A percentile compares a stretch with the other conserved stretches of the same genome.
These are phyloP conservation scores for Gomphus bonarii DNA, from an alignment of 1,284 basidiomycete species.

Conservation along the genomic window DNA sequence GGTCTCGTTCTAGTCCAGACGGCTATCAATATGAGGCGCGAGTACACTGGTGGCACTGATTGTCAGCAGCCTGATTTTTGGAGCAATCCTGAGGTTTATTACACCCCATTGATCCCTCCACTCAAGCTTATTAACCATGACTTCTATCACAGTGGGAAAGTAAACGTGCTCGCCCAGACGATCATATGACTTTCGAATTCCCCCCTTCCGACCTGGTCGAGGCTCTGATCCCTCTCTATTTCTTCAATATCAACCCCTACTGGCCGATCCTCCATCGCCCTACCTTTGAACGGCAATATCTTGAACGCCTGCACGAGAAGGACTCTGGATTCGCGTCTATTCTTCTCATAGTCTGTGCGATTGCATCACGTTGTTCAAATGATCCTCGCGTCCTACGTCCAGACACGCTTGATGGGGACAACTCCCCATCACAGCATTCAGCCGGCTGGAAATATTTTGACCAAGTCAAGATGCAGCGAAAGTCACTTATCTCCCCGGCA, in stretches of 20 bases:
- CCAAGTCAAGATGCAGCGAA: constrained; percentile 45
- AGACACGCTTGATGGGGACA: constrained; percentile 16
- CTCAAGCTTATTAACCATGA: not conserved
- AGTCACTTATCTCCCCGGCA: constrained; percentile 41
- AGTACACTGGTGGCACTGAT: constrained; percentile 31
- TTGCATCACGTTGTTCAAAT: constrained; percentile 58
- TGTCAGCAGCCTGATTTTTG: constrained; percentile 21
- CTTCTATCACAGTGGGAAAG: constrained; percentile 1
- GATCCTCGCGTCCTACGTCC: constrained; percentile 42
- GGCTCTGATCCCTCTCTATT: constrained; percentile 60
- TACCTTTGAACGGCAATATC: constrained; percentile 56
- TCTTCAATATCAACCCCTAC: constrained; percentile 47
- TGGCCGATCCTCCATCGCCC: constrained; percentile 71
- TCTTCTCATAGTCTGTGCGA: constrained; percentile 66
- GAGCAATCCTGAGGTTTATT: constrained; percentile 12
- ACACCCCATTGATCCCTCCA: not conserved
- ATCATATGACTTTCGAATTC: constrained; percentile 30
- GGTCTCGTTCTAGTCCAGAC: constrained; percentile 54
- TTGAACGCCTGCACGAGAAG: constrained; percentile 44
- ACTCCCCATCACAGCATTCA: constrained; percentile 34
- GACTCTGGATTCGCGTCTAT: constrained; percentile 59
- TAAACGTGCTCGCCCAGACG: constrained; percentile 11
- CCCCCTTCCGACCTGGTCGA: constrained; percentile 54
- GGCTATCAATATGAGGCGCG: constrained; percentile 56
- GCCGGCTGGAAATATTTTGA: constrained; percentile 70